These are phyloP conservation scores for Hymenoscyphus repandus DNA, from an alignment of 2,329 filamentous ascomycete genomes.

Conservation along the genomic window DNA sequence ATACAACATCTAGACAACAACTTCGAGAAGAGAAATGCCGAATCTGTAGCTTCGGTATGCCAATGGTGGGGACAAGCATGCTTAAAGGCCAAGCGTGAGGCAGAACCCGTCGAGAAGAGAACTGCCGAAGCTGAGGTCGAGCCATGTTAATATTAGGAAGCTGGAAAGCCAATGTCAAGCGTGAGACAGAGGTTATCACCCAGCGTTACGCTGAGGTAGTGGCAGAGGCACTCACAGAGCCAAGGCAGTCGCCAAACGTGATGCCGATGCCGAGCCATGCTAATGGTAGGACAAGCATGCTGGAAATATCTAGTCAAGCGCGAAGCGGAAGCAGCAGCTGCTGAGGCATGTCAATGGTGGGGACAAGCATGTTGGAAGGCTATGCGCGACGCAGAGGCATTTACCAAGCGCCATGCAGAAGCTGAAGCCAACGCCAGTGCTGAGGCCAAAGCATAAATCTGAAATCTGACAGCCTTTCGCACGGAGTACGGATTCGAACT, in stretches of 20 bases:
- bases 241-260: slow-evolving; percentile 10
- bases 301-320: slow-evolving; percentile 20
- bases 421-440: slow-evolving; percentile 15
- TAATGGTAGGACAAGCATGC: slow-evolving; percentile 11
- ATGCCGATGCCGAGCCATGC: slow-evolving; percentile 9
- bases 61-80: slow-evolving; percentile 10
- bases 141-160: slow-evolving; percentile 20
- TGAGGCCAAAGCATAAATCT: not conserved
- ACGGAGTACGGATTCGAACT: too few relatives aligned
- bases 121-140: slow-evolving; percentile 7
- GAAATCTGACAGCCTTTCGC: too few relatives aligned
- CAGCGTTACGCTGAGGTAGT: too few relatives aligned
- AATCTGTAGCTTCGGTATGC: slow-evolving; percentile 7
- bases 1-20: not conserved
- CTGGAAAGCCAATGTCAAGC: slow-evolving; percentile 12
- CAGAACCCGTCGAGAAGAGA: not conserved
- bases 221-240: too few relatives aligned
- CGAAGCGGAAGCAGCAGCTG: slow-evolving; percentile 6
- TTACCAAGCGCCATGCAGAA: too few relatives aligned
- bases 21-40: not conserved
- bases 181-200: too few relatives aligned
- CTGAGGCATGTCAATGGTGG: slow-evolving; percentile 2
- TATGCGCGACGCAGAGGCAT: slow-evolving; percentile 15
- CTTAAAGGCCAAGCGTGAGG: slow-evolving; percentile 23
- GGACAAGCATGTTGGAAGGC: slow-evolving; percentile 20